phyloP scores from a whole-genome alignment of 2,329 filamentous ascomycete species.

The Emmonsiellopsis sp. region DNA sequence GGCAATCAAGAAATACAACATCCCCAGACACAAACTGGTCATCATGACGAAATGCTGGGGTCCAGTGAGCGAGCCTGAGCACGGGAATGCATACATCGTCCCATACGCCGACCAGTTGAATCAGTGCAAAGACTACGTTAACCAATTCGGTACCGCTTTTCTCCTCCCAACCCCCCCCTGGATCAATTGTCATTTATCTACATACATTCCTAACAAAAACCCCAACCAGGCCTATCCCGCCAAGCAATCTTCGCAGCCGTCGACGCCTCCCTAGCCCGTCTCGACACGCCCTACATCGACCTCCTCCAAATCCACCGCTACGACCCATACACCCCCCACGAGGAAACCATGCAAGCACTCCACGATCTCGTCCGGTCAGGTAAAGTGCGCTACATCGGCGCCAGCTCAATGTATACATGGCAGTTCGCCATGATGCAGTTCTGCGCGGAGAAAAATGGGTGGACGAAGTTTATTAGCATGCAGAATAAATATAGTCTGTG shows the following conservation, averaged over 20 bases:
- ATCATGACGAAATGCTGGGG: constrained; percentile 49
- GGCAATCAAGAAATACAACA: constrained; percentile 50
- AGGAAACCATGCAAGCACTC: constrained; percentile 40
- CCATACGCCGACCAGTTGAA: constrained; percentile 31
- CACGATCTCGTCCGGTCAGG: constrained; percentile 31
- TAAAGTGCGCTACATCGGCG: constrained; percentile 26
- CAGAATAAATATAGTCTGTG: constrained; percentile 46
- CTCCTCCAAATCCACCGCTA: constrained; percentile 44
- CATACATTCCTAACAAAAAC: too few species aligned
- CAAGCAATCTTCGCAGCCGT: constrained; percentile 39
- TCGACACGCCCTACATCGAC: constrained; percentile 40
- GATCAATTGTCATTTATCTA: too few species aligned
- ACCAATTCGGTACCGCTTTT: constrained; percentile 20
- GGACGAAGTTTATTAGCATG: constrained; percentile 47
- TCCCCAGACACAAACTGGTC: constrained; percentile 49
- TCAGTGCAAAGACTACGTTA: constrained; percentile 42
- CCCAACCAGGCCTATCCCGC: constrained; percentile 23
- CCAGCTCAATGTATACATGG: constrained; percentile 19
- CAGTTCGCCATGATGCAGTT: constrained; percentile 38
- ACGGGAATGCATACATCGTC: constrained; percentile 24
- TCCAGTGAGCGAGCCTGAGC: constrained; percentile 24
- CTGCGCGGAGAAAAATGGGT: constrained; percentile 39
- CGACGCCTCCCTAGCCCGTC: constrained; percentile 34
- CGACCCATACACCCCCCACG: constrained; percentile 35
- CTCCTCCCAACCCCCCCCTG: too few species aligned